phyloP scores from a whole-genome alignment of 768 basidiomycete genomes.

The Artomyces pyxidatus region DNA sequence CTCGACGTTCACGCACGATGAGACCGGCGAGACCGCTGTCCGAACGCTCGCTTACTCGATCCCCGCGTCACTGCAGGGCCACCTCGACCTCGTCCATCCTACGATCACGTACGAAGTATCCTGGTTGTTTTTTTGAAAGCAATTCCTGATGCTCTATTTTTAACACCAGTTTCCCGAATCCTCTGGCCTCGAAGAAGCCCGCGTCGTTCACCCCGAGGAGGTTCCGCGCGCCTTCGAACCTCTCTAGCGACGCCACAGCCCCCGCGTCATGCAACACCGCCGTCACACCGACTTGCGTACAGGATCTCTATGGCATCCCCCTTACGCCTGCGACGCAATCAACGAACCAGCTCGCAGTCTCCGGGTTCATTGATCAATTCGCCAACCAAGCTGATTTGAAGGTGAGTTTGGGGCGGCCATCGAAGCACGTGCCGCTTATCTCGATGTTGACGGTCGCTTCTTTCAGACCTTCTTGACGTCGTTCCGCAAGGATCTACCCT shows the following conservation, averaged over 20 bases:
- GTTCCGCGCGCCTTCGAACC: too few species aligned
- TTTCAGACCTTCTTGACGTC: conserved; percentile 3
- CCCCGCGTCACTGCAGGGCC: conserved; percentile 20
- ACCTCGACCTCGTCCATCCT: conserved; percentile 24
- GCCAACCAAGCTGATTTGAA: conserved; percentile 23
- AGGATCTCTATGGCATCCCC: conserved; percentile 29
- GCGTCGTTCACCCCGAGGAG: too few species aligned
- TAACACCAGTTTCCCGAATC: too few species aligned
- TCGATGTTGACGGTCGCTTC: neutral
- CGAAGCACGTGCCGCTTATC: too few species aligned
- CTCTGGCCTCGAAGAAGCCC: too few species aligned
- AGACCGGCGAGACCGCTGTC: conserved; percentile 16
- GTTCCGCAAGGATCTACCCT: conserved; percentile 3
- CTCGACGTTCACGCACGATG: conserved; percentile 20
- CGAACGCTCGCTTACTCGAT: conserved; percentile 26
- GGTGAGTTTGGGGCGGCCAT: conserved; percentile 8
- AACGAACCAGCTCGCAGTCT: conserved; percentile 22
- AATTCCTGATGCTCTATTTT: too few species aligned
- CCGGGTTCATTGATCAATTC: conserved; percentile 23
- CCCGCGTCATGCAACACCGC: neutral
- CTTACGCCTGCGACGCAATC: conserved; percentile 19
- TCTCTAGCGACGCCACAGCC: neutral
- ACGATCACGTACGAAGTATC: conserved; percentile 20
- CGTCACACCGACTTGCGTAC: conserved; percentile 24
- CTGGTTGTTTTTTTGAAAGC: too few species aligned